Evolutionary conservation across 1,284 basidiomycete species (phyloP), one percentile per base, ranked within the genome.

Genomic region (Nidula niveotomentosa): DNA sequence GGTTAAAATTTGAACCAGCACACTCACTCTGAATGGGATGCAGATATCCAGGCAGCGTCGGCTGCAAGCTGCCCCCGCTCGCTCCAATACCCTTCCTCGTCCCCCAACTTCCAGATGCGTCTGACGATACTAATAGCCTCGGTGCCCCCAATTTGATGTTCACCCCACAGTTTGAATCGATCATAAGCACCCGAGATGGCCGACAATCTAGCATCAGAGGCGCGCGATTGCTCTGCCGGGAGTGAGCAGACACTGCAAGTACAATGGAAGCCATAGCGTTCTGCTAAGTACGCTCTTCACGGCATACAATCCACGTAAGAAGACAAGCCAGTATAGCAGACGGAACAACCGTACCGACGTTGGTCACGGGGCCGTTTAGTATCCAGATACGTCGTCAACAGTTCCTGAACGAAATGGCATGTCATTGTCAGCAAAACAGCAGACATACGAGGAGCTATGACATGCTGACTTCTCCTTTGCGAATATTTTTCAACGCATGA

Each of bases 41-140:
- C 80, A 8, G 84, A 82, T 36, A 87, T 76, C 70, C 74, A 78
- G 12, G 73, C 75, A 6, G 79, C 81, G 61, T 87, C 85, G 37
- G 81, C 81, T 8, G 85, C 84, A 4, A 87, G 71, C 58, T 76
- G 72, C 8, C 85, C 85, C 36, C 84, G 72, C 67, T 84, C 83
- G 62, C 83, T 85, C 73, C 75, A 78, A 58, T 87, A 86, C 0
- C 81, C 82, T 68, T 86, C 85, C 57, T 80, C 73, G 36, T 80
- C 77, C 34, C 79, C 83, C 3, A 85, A 55, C 9, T 65, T 54
- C 85, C 84, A 87, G 18, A 86, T 85, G 49, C 70, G 62, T 55
- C 74, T 71, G 18, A 76, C 79, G 3, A 75, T 60, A 13, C 71
- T 65, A 53, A 83, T 73, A 1, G 84, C 84, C 52, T 84, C 73